These are phyloP conservation scores for Graphilbum fragrans DNA, from an alignment of 2,329 filamentous ascomycete genomes.

Conservation along the genomic window DNA sequence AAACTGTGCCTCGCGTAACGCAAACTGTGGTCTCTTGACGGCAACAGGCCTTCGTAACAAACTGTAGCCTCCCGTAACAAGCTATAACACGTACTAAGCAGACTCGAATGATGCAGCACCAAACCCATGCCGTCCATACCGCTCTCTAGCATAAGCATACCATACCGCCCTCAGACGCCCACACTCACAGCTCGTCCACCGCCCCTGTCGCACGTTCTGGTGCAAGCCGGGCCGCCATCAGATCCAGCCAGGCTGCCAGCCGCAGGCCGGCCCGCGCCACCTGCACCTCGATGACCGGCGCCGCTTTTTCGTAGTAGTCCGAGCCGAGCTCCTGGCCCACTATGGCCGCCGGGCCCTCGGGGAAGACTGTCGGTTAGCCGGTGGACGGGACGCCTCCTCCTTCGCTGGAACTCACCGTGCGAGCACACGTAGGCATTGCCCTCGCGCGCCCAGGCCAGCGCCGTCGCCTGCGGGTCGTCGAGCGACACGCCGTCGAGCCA, in stretches of 20 bases:
- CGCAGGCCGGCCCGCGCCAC: slow-evolving; percentile 59
- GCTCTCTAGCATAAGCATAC: too few species aligned
- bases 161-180: too few species aligned
- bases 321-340: slow-evolving; percentile 43
- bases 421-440: slow-evolving; percentile 50
- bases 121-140: too few species aligned
- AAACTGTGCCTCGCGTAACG: too few species aligned
- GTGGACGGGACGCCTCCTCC: too few species aligned
- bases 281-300: slow-evolving; percentile 52
- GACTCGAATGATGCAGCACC: too few species aligned
- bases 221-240: slow-evolving; percentile 43
- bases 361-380: slow-evolving; percentile 34
- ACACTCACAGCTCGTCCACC: too few species aligned
- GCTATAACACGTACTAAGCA: too few species aligned
- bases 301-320: slow-evolving; percentile 51
- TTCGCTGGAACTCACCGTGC: slow-evolving; percentile 34
- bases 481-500: slow-evolving; percentile 50
- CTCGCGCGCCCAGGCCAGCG: slow-evolving; percentile 52
- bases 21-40: too few species aligned
- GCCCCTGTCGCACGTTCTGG: too few species aligned
- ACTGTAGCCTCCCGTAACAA: too few species aligned
- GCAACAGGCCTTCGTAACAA: too few species aligned
- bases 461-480: slow-evolving; percentile 38
- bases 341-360: slow-evolving; percentile 46
- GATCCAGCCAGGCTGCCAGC: slow-evolving; percentile 54